These are phyloP conservation scores for Wallacemonas sp. DNA, from an alignment of 208 protist species.

Conservation along the genomic window DNA sequence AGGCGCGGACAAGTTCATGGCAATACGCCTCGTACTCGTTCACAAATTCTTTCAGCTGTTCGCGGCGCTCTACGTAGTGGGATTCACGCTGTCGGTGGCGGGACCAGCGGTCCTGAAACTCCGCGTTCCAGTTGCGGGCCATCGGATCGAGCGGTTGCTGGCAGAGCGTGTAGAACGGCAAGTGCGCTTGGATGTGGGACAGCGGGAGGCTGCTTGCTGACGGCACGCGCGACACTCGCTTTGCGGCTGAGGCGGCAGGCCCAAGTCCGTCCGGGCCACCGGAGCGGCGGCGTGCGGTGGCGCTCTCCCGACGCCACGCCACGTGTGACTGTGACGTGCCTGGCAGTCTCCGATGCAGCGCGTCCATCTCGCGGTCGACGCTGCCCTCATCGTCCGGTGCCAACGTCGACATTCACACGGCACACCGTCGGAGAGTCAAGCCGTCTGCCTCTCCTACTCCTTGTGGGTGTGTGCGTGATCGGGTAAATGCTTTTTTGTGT, in stretches of 20 bases:
- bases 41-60: slow-evolving; percentile 29
- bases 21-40: slow-evolving; percentile 41
- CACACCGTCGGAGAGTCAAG: no score
- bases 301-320: not conserved
- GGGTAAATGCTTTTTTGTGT: no score
- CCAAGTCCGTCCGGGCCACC: not conserved
- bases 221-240: not conserved
- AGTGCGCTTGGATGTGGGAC: slow-evolving; percentile 29
- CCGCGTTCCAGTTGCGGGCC: slow-evolving; percentile 57
- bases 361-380: not conserved
- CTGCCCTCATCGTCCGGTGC: not conserved
- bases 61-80: not conserved
- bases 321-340: not conserved
- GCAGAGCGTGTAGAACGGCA: slow-evolving; percentile 31
- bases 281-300: not conserved
- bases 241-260: not conserved
- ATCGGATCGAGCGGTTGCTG: slow-evolving; percentile 25
- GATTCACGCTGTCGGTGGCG: slow-evolving; percentile 14
- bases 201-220: not conserved
- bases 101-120: slow-evolving; percentile 51
- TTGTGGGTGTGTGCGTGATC: no score
- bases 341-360: not conserved
- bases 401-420: no score
- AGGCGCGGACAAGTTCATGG: slow-evolving; percentile 33
- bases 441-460: no score